phyloP scores from a whole-genome alignment of 768 basidiomycete genomes.

The Cystobasidium tubakii region DNA sequence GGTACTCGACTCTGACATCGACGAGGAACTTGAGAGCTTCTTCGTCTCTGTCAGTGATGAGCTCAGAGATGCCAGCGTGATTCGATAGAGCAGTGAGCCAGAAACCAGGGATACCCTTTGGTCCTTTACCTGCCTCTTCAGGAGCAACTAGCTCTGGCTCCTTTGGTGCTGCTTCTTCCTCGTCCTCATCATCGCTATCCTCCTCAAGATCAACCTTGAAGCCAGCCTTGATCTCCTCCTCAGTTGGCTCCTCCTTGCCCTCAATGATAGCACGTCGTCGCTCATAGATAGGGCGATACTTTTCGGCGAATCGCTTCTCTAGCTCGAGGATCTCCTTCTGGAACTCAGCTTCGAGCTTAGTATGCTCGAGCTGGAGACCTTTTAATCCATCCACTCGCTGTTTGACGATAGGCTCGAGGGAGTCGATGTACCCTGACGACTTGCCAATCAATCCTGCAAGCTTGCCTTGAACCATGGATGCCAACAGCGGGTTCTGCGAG shows the following conservation, averaged over 20 bases:
- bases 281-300: constrained; percentile 68
- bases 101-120: constrained; percentile 77
- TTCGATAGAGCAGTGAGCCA: constrained; percentile 96
- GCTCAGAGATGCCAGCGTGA: constrained; percentile 73
- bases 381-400: constrained; percentile 83
- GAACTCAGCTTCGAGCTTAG: constrained; percentile 84
- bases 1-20: constrained; percentile 74
- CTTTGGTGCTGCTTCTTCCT: constrained; percentile 44
- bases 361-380: constrained; percentile 86
- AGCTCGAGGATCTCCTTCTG: constrained; percentile 90
- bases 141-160: constrained; percentile 40
- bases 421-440: constrained; percentile 91
- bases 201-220: constrained; percentile 65
- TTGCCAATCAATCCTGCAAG: constrained; percentile 78
- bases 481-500: constrained; percentile 63
- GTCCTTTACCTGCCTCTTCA: constrained; percentile 47
- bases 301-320: constrained; percentile 69
- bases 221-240: constrained; percentile 77
- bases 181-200: constrained; percentile 46
- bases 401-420: constrained; percentile 71
- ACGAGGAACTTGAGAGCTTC: constrained; percentile 73
- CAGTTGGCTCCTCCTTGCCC: constrained; percentile 65
- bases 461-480: constrained; percentile 74
- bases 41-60: constrained; percentile 89
- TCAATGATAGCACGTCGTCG: constrained; percentile 77